These are phyloP conservation scores for Simplicillium aogashimaense DNA, from an alignment of 2,329 filamentous ascomycete genomes.

Conservation along the genomic window DNA sequence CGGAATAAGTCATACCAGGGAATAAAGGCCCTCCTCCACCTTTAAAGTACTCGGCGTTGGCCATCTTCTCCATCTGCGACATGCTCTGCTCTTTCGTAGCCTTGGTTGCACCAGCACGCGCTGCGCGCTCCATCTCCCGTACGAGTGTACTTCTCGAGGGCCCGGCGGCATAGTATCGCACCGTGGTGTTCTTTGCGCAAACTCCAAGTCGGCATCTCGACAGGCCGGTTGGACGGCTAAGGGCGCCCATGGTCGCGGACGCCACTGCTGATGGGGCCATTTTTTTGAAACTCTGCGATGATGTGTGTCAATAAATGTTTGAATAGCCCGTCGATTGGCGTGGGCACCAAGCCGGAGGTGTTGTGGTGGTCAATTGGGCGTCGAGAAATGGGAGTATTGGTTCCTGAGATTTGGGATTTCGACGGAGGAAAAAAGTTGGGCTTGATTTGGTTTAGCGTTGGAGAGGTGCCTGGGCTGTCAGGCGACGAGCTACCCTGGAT, in stretches of 20 bases:
- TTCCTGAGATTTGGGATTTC: too few species aligned
- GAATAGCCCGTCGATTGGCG: too few species aligned
- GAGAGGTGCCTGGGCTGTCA: too few species aligned
- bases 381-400: too few species aligned
- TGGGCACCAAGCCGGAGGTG: too few species aligned
- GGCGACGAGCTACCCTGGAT: too few species aligned
- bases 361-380: too few species aligned
- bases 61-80: conserved; percentile 18
- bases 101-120: conserved; percentile 12
- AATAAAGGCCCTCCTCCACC: conserved; percentile 22
- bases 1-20: conserved; percentile 13
- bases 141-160: conserved; percentile 14
- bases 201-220: too few species aligned
- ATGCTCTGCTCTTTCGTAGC: conserved; percentile 17
- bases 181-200: too few species aligned
- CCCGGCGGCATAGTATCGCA: conserved; percentile 14
- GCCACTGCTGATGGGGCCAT: background rate
- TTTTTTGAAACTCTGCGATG: background rate
- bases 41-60: conserved; percentile 22
- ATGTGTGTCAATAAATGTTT: too few species aligned
- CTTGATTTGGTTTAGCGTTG: too few species aligned
- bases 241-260: conserved; percentile 1
- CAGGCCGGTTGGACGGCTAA: background rate
- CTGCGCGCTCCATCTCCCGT: conserved; percentile 17
- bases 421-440: too few species aligned